Conservation (phyloP, 1,139 yeast species). For the Eremothecium gossypii region DNA sequence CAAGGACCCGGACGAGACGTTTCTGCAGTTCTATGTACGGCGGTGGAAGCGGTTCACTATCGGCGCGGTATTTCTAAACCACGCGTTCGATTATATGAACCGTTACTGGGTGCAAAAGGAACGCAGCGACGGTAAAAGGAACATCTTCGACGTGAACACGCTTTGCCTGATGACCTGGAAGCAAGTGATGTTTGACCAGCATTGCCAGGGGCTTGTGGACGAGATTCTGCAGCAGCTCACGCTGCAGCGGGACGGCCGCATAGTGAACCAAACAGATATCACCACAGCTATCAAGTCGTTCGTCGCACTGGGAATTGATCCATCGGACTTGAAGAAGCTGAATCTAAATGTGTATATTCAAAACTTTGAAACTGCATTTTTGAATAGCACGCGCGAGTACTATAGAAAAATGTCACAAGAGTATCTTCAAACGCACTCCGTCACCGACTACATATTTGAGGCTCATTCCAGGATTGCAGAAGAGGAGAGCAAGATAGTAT, state of each 20-base stretch:
- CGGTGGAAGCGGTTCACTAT: slow-evolving; percentile 85
- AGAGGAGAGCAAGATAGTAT: slow-evolving; percentile 69
- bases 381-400: slow-evolving; percentile 64
- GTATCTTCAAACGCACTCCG: slow-evolving; percentile 64
- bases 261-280: slow-evolving; percentile 57
- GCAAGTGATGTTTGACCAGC: slow-evolving; percentile 63
- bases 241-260: slow-evolving; percentile 70
- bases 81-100: slow-evolving; percentile 91
- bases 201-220: slow-evolving; percentile 48
- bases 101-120: slow-evolving; percentile 97
- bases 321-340: slow-evolving; percentile 75
- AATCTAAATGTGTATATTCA: slow-evolving; percentile 74
- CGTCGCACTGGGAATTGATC: slow-evolving; percentile 67
- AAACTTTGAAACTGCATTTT: slow-evolving; percentile 67
- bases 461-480: slow-evolving; percentile 77
- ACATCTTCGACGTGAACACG: slow-evolving; percentile 84
- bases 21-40: slow-evolving; percentile 75
- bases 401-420: slow-evolving; percentile 61
- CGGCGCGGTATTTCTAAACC: slow-evolving; percentile 88
- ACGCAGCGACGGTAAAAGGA: slow-evolving; percentile 88
- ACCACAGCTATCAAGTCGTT: slow-evolving; percentile 76
- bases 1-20: slow-evolving; percentile 50
- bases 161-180: slow-evolving; percentile 85
- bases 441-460: slow-evolving; percentile 82
- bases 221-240: slow-evolving; percentile 73